Evolutionary conservation across 352 stramenopile genomes (phyloP), one percentile per base, ranked within the genome.

Genomic region (Phytophthora pinifolia): DNA sequence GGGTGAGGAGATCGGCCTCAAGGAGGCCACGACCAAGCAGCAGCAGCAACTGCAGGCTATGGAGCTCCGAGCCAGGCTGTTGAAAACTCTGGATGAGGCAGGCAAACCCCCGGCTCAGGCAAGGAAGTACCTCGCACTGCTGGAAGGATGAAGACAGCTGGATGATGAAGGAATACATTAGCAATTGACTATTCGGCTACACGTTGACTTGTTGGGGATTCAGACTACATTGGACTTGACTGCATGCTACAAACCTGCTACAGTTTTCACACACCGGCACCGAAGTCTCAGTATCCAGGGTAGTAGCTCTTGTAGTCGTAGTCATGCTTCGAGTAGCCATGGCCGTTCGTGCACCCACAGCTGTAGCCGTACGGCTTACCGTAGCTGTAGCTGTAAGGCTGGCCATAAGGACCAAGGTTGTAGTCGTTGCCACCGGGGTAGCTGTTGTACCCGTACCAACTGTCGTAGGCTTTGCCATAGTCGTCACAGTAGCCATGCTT

Each of bases 1-100:
- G 49, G 37, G 43, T 2, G 58, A 68, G 35, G 63, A 68, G 36
- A 72, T 72, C 5, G 38, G 41, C 1, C 33, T 56, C n/a, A 68
- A 65, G 14, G 63, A 72, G 37, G n/a, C 41, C 22, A 55, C 45
- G 0, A 72, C 58, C 4, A 58, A 46, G 9, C 47, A 65, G 30
- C 49, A 51, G 18, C 63, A 62, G 13, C n/a, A 65, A 25, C 44
- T 56, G 17, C 52, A 67, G 15, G 30, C 47, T 1, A 72, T 72
- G 58, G 58, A 72, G 34, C 25, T 72, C 0, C 35, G 45, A 15
- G 52, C 53, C 9, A 44, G 33, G 37, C 12, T 72, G 4, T 14
- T 72, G 22, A 50, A 62, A 15, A 59, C 63, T 5, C 39, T 72
- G 15, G 45, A 56, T 12, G 37, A 67, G 29, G 34, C 38, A 8